These are phyloP conservation scores for Pelargonium australe DNA, from an alignment of 441 rosid genomes.

Conservation along the genomic window DNA sequence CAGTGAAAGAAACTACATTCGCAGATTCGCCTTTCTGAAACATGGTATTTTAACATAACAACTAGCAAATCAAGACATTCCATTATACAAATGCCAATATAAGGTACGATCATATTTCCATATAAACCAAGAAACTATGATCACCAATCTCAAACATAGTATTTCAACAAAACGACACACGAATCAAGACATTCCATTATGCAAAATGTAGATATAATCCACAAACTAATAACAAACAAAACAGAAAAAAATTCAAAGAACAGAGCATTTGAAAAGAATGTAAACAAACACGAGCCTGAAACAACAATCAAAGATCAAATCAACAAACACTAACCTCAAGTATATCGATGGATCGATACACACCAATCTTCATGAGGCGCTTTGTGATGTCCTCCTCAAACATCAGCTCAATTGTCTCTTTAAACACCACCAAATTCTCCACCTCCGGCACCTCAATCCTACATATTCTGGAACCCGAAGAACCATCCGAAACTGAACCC, in stretches of 20 bases:
- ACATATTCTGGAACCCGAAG: conserved; percentile 35
- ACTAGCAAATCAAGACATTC: neutral
- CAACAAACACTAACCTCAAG: conserved; percentile 54
- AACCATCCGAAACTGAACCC: conserved; percentile 11
- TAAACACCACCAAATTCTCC: conserved; percentile 66
- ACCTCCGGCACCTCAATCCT: conserved; percentile 73
- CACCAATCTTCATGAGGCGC: conserved; percentile 58
- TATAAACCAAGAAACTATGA: neutral
- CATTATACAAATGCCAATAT: neutral
- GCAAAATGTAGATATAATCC: neutral
- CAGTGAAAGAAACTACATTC: neutral
- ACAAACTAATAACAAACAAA: neutral
- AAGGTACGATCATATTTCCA: no score
- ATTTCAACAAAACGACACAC: neutral
- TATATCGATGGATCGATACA: conserved; percentile 54
- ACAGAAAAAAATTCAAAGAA: no score
- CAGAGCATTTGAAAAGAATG: neutral
- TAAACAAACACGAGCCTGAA: neutral
- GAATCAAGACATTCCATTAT: neutral
- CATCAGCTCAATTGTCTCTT: conserved; percentile 72
- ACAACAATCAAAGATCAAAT: neutral
- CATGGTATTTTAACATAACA: neutral
- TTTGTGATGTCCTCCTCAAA: conserved; percentile 55
- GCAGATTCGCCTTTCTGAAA: neutral
- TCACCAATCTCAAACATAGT: neutral